Conservation (phyloP, 2,329 filamentous ascomycete species). For the Sarocladium kiliense region DNA sequence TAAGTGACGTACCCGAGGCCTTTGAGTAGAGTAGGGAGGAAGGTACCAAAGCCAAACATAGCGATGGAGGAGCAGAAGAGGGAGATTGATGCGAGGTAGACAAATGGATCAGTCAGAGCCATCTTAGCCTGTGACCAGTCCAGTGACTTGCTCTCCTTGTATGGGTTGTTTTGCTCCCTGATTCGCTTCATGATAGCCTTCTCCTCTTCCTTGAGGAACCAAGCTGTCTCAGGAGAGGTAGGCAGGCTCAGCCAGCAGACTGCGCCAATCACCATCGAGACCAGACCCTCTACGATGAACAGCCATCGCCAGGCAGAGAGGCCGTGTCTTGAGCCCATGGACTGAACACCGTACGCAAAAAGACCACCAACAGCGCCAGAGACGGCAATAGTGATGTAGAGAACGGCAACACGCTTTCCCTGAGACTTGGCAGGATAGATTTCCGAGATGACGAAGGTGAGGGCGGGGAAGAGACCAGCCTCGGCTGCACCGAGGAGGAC, state of each 20-base stretch:
- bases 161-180: conserved; percentile 17
- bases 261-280: conserved; percentile 21
- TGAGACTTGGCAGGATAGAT: conserved; percentile 25
- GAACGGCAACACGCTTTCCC: conserved; percentile 19
- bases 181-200: conserved; percentile 20
- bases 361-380: conserved; percentile 19
- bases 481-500: conserved; percentile 23
- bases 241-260: conserved; percentile 33
- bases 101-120: conserved; percentile 24
- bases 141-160: conserved; percentile 24
- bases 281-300: conserved; percentile 36
- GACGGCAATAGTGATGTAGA: conserved; percentile 20
- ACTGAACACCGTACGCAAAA: conserved; percentile 19
- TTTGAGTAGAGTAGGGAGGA: conserved; percentile 17
- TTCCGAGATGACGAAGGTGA: conserved; percentile 23
- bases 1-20: background rate
- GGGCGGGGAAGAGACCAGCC: conserved; percentile 23
- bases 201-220: conserved; percentile 35
- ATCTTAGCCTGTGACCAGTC: conserved; percentile 22
- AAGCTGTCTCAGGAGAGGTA: conserved; percentile 35
- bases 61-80: conserved; percentile 28
- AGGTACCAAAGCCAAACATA: conserved; percentile 26
- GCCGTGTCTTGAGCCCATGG: conserved; percentile 35
- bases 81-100: conserved; percentile 21
- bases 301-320: conserved; percentile 43